Evolutionary conservation across 2,329 filamentous ascomycete species (phyloP).

Genomic region (Beauveria caledonica): DNA sequence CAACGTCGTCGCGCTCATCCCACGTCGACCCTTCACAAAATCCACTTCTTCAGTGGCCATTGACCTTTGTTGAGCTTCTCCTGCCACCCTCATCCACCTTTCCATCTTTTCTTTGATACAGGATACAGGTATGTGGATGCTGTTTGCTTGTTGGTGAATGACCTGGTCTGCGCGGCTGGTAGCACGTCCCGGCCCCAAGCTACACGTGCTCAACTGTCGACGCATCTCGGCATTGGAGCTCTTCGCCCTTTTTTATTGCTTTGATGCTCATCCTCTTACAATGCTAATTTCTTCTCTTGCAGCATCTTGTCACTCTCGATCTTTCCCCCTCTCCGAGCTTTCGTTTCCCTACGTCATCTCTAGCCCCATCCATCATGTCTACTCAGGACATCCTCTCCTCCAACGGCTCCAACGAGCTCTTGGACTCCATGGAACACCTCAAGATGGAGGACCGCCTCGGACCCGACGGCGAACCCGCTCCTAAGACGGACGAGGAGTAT

Average conservation of each 20-base stretch:
- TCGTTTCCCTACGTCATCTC: slow-evolving; percentile 3
- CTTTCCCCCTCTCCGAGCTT: background rate
- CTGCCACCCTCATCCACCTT: background rate
- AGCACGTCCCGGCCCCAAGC: background rate
- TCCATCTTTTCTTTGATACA: background rate
- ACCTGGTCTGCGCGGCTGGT: background rate
- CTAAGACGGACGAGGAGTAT: slow-evolving; percentile 96
- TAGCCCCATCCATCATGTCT: slow-evolving; percentile 44
- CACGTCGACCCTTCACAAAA: slow-evolving; percentile 6
- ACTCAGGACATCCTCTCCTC: slow-evolving; percentile 48
- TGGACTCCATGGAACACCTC: slow-evolving; percentile 56
- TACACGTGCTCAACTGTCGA: slow-evolving; percentile 9
- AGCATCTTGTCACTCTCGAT: background rate
- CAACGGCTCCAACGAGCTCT: slow-evolving; percentile 52
- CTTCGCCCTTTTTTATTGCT: background rate
- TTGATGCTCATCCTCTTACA: background rate
- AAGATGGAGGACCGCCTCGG: slow-evolving; percentile 59
- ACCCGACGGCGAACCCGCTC: slow-evolving; percentile 68
- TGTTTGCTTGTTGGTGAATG: slow-evolving; percentile 1
- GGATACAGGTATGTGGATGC: slow-evolving; percentile 6
- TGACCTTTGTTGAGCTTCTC: slow-evolving; percentile 16
- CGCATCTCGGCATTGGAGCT: background rate
- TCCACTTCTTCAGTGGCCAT: slow-evolving; percentile 17
- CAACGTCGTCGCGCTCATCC: slow-evolving; percentile 13
- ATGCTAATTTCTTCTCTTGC: background rate